Evolutionary conservation across 345 rosid species (phyloP).

Genomic region (Brassica nigra): DNA sequence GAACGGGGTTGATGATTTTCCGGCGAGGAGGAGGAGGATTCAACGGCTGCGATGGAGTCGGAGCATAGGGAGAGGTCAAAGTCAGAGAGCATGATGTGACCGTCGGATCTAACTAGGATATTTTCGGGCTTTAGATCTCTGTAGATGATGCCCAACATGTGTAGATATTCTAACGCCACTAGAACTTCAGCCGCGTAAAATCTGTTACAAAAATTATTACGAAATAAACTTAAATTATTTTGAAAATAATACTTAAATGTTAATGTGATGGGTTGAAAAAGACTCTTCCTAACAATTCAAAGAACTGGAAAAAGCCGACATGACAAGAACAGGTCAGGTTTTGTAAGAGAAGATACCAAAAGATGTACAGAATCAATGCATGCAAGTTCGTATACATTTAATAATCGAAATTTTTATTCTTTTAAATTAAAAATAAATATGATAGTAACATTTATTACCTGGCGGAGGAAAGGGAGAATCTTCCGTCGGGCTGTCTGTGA

Average conservation of each 20-base stretch:
- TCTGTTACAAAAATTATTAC: constrained; percentile 44
- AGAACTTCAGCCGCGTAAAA: constrained; percentile 92
- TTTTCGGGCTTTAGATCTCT: constrained; percentile 96
- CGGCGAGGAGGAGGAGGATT: constrained; percentile 60
- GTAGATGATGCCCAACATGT: constrained; percentile 93
- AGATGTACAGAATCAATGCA: constrained; percentile 42
- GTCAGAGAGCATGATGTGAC: constrained; percentile 98
- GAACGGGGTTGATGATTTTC: constrained; percentile 43
- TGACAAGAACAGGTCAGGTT: constrained; percentile 46
- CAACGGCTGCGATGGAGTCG: constrained; percentile 78
- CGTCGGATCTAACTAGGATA: constrained; percentile 84
- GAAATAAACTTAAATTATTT: not conserved
- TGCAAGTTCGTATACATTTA: constrained; percentile 29
- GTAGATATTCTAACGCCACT: constrained; percentile 92
- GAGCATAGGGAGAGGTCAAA: constrained; percentile 88
- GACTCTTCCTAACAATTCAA: constrained; percentile 26
- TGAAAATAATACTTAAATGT: not conserved
- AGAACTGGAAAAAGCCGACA: constrained; percentile 46
- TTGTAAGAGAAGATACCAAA: constrained; percentile 48
- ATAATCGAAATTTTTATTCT: not conserved
- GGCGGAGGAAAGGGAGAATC: constrained; percentile 69
- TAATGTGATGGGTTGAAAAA: constrained; percentile 8
- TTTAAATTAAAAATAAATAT: not conserved
- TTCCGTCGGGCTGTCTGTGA: constrained; percentile 63
- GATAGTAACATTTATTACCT: constrained; percentile 46